A percentile compares a stretch with the other conserved stretches of the same genome.
Conservation (phyloP, 2,329 filamentous ascomycete genomes). For the Diaporthe eres region DNA sequence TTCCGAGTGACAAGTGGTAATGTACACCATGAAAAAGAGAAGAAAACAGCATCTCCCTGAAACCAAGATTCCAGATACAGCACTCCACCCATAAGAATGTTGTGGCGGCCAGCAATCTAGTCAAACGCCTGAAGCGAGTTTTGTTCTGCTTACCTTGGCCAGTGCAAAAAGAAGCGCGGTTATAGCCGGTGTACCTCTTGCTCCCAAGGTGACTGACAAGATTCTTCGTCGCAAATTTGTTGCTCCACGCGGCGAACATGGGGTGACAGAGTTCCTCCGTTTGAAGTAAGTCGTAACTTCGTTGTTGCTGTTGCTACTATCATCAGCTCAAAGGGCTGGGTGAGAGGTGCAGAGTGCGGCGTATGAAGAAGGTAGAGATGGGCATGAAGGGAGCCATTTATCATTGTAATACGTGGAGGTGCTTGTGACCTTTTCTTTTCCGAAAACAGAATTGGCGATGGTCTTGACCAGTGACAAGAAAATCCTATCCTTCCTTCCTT, state of each 20-base stretch:
- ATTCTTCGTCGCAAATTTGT: background rate
- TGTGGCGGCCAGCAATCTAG: background rate
- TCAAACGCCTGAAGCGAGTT: background rate
- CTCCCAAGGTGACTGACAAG: background rate
- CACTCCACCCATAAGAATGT: background rate
- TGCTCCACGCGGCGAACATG: background rate
- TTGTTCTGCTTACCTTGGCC: conserved; percentile 5
- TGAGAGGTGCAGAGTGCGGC: background rate
- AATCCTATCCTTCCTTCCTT: background rate
- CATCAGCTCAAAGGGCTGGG: background rate
- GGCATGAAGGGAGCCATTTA: background rate
- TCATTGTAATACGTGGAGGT: background rate
- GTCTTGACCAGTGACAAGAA: background rate
- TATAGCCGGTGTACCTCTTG: background rate
- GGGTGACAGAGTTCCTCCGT: background rate
- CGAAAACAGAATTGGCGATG: background rate
- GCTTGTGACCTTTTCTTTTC: background rate
- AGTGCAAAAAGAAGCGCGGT: background rate
- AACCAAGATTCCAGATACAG: background rate
- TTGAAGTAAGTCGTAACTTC: background rate
- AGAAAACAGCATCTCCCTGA: too few species aligned
- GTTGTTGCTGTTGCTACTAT: background rate
- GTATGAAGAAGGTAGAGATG: background rate
- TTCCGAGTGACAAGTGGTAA: background rate
- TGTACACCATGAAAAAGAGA: background rate